A percentile compares a stretch with the other conserved stretches of the same genome.
Evolutionary conservation across 2,329 filamentous ascomycete genomes (phyloP).

Genomic region (Diaporthe velutina): DNA sequence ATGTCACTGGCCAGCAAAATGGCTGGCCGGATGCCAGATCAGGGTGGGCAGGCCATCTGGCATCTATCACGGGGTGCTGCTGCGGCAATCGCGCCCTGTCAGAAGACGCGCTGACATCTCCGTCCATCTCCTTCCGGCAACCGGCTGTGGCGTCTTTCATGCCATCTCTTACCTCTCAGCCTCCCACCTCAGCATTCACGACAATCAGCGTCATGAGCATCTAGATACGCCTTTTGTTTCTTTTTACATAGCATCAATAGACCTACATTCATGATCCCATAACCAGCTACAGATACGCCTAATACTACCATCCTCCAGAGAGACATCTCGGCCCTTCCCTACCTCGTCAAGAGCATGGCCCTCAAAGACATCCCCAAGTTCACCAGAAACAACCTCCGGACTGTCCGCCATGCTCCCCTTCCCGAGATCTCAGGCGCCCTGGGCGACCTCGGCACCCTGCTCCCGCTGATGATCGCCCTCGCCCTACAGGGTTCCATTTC

Average conservation of each 20-base stretch:
- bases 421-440: conserved; percentile 88
- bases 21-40: neutral
- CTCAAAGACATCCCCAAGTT: conserved; percentile 48
- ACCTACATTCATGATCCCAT: neutral
- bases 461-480: conserved; percentile 90
- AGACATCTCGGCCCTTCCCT: neutral
- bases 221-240: neutral
- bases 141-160: neutral
- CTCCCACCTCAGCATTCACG: neutral
- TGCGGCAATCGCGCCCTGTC: conserved; percentile 23
- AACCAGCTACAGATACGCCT: neutral
- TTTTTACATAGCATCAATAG: neutral
- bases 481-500: conserved; percentile 83
- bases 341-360: conserved; percentile 40
- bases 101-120: conserved; percentile 12
- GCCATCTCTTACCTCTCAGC: neutral
- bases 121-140: conserved; percentile 19
- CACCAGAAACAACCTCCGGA: conserved; percentile 62
- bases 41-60: neutral
- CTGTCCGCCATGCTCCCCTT: conserved; percentile 60
- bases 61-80: conserved; percentile 30
- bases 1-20: neutral
- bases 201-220: neutral
- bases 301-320: neutral
- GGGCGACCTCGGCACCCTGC: conserved; percentile 89